Percentiles rank a stretch among this genome's conserved stretches.
Conservation (phyloP, 2,329 filamentous ascomycete genomes). For the Ceratocystis harringtonii region DNA sequence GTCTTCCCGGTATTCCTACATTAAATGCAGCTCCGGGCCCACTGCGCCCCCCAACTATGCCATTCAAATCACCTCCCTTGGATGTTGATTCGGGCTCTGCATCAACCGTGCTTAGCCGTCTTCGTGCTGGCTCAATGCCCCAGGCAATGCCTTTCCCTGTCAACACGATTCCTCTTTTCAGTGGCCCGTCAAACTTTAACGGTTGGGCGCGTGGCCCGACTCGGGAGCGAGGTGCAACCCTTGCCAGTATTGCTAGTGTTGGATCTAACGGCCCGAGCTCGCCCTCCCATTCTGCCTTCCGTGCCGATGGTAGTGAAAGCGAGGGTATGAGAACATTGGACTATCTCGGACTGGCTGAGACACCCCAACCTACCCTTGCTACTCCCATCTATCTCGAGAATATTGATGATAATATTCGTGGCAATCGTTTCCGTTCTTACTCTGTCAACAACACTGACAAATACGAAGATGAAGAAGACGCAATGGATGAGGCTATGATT, state of each 20-base stretch:
- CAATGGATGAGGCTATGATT: slow-evolving; percentile 43
- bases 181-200: slow-evolving; percentile 73
- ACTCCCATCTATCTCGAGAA: slow-evolving; percentile 57
- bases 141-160: slow-evolving; percentile 55
- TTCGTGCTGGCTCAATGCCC: slow-evolving; percentile 87
- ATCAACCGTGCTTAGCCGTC: slow-evolving; percentile 52
- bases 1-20: slow-evolving; percentile 28
- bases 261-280: slow-evolving; percentile 83
- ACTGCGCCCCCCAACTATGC: slow-evolving; percentile 24
- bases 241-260: slow-evolving; percentile 70
- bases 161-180: slow-evolving; percentile 50
- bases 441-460: slow-evolving; percentile 98
- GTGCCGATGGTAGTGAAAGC: slow-evolving; percentile 60
- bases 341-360: slow-evolving; percentile 88
- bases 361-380: slow-evolving; percentile 67
- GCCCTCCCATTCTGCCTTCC: slow-evolving; percentile 73
- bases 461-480: slow-evolving; percentile 78
- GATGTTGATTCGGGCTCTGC: slow-evolving; percentile 44
- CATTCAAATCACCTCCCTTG: slow-evolving; percentile 57
- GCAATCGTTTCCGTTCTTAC: slow-evolving; percentile 87
- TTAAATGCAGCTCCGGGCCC: slow-evolving; percentile 10
- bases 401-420: slow-evolving; percentile 59
- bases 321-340: slow-evolving; percentile 86
- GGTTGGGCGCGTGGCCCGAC: slow-evolving; percentile 53
- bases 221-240: slow-evolving; percentile 71